A percentile compares a stretch with the other conserved stretches of the same genome.
phyloP scores from a whole-genome alignment of 1,284 basidiomycete genomes.

The Kwoniella shivajii region DNA sequence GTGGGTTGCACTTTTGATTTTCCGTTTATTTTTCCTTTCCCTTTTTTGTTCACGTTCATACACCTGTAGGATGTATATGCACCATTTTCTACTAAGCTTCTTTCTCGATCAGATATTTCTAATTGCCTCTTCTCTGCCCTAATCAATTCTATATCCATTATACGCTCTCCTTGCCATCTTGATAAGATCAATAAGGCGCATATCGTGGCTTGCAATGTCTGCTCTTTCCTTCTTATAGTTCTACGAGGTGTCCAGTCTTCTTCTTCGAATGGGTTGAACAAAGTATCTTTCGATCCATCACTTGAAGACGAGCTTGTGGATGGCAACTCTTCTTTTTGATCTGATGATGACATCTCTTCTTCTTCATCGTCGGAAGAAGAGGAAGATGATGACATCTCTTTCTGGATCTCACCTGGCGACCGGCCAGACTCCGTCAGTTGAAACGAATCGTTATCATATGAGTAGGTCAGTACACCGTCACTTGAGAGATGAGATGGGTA shows the following conservation, averaged over 20 bases:
- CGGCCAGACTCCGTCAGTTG: background rate
- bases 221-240: background rate
- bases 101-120: background rate
- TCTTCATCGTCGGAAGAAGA: background rate
- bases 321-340: background rate
- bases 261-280: background rate
- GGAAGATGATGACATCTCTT: background rate
- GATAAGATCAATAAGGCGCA: background rate
- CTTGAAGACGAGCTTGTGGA: background rate
- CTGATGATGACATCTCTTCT: background rate
- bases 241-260: background rate
- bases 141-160: background rate
- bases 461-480: too few relatives aligned
- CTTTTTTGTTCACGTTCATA: too few relatives aligned
- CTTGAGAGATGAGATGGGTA: too few relatives aligned
- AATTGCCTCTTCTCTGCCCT: background rate
- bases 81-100: background rate
- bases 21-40: background rate
- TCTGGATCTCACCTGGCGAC: background rate
- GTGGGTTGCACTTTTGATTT: background rate
- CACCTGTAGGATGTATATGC: too few relatives aligned
- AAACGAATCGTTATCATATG: too few relatives aligned
- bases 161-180: background rate
- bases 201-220: background rate
- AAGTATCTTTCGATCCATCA: background rate